phyloP scores from a whole-genome alignment of 148 eudicot species.

The Rhododendron griersonianum region DNA sequence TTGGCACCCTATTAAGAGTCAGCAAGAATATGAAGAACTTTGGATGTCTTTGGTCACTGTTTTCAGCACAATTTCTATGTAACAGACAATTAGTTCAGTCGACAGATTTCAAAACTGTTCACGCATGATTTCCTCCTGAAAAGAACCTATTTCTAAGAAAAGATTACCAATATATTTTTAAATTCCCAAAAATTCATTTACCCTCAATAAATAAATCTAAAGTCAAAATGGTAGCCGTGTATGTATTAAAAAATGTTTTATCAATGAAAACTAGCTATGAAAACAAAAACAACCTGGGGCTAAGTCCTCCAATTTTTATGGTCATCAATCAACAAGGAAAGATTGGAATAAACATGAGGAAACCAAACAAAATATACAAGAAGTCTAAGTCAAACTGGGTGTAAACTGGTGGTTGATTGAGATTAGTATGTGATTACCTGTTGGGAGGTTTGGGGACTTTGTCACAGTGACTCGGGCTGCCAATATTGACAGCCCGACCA shows the following conservation, averaged over 20 bases:
- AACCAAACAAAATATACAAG: constrained; percentile 4
- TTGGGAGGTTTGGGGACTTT: neutral
- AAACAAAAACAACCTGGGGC: neutral
- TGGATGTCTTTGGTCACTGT: neutral
- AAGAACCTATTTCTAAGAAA: neutral
- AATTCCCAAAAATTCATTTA: neutral
- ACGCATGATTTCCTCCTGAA: neutral
- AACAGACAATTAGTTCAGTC: neutral
- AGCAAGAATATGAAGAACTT: neutral
- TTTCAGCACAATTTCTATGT: neutral
- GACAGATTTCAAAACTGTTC: neutral
- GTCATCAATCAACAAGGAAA: neutral
- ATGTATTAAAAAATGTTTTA: neutral
- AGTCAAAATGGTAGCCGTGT: neutral
- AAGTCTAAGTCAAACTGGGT: constrained; percentile 8
- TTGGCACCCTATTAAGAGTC: neutral
- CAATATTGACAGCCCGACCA: constrained; percentile 52
- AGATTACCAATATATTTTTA: neutral
- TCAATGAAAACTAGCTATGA: neutral
- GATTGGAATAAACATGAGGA: neutral
- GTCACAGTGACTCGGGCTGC: constrained; percentile 41
- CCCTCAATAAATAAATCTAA: neutral
- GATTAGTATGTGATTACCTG: constrained; percentile 14
- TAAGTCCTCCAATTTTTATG: neutral
- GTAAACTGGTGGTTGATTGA: constrained; percentile 8